Base-by-base conservation (phyloP, 768 basidiomycete genomes). In the Daedaleopsis nitida region DNA sequence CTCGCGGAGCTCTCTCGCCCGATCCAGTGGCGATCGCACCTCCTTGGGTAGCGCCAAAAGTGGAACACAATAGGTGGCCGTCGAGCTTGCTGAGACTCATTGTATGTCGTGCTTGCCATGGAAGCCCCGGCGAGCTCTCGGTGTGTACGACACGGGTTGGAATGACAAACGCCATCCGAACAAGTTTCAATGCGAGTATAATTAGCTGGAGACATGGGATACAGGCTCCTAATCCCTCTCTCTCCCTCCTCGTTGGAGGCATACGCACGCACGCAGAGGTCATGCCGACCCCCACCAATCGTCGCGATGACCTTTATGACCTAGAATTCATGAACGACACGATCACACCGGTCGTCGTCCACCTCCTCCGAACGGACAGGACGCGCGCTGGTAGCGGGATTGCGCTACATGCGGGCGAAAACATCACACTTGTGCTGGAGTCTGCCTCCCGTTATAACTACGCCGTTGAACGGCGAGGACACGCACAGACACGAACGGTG, bases 281-380 rank as follows among this genome's bases (percentile, higher is more conserved):
- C 16, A 70, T 67, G 68, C 81, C 81, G 49, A 80, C 81, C 42
- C 79, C 76, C 67, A 83, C 81, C n/a, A 62, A 74, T 32, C 77
- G 82, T 43, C 85, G 81, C 73, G 83, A 85, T 68, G 78, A 85
- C 47, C 63, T 82, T 39, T 52, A 23, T 21, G 47, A 53, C 10
- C 75, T 85, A 66, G 81, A 83, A 61, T 70, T 85, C 62, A 68
- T 70, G 39, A 86, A 85, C 73, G 78, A 84, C 68, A 81, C 78
- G 14, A 38, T 68, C 13, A 72, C 74, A 52, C 61, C 76, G 24
- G 75, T 73, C 10, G 79, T 75, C 13, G 62, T 85, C 58, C 80
- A 79, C 63, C 70, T 77, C 34, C 70, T 72, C 37, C 72, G 72
- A 34, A 70, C 69, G 23, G 74, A 71, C 23, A 24, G 70, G 71